Evolutionary conservation across 2,329 filamentous ascomycete species (phyloP).

Genomic region (Talaromyces atroroseus): DNA sequence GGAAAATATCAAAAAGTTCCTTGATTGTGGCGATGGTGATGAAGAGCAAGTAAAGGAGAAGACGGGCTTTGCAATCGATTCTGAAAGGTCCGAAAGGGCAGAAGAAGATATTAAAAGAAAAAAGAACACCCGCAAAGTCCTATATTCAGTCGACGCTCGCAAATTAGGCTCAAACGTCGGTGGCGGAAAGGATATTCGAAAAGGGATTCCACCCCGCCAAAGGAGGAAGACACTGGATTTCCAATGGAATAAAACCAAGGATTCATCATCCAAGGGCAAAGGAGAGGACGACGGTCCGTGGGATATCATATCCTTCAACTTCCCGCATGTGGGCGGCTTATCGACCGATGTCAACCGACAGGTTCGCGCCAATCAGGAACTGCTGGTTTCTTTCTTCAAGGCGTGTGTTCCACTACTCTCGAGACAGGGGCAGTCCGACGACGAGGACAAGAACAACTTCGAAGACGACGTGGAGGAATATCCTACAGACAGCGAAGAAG

Average conservation of each 20-base stretch:
- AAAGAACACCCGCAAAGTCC: conserved; percentile 23
- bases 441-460: conserved; percentile 17
- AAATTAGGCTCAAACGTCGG: conserved; percentile 34
- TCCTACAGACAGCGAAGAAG: conserved; percentile 10
- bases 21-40: conserved; percentile 9
- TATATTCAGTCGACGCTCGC: conserved; percentile 41
- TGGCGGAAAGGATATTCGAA: conserved; percentile 41
- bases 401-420: conserved; percentile 38
- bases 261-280: background rate
- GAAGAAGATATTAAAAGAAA: background rate
- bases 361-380: conserved; percentile 77
- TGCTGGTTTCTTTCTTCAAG: conserved; percentile 47
- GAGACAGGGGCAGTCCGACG: conserved; percentile 19
- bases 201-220: conserved; percentile 28
- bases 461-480: conserved; percentile 18
- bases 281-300: conserved; percentile 43
- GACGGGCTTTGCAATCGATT: background rate
- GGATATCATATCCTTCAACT: conserved; percentile 88
- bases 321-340: conserved; percentile 90
- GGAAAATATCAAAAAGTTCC: conserved; percentile 50
- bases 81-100: background rate
- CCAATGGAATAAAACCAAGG: background rate
- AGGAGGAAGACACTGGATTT: conserved; percentile 18
- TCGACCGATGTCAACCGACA: conserved; percentile 91
- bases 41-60: background rate